Conservation (phyloP, 202 grass and related monocot species). For the Carex arenaria region DNA sequence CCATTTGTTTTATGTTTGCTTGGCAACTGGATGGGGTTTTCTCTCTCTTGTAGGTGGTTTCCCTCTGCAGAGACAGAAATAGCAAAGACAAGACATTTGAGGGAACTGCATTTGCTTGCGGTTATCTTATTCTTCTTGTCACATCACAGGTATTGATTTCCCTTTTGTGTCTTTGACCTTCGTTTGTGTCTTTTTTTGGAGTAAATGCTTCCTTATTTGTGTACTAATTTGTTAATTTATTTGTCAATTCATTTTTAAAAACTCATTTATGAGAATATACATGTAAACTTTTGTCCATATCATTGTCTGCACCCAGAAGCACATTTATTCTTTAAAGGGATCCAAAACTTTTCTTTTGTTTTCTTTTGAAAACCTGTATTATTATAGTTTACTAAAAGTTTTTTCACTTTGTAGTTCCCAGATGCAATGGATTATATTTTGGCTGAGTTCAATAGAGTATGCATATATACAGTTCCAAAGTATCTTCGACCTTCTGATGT, state of each 20-base stretch:
- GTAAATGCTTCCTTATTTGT: constrained; percentile 1
- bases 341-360: background rate
- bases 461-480: constrained; percentile 89
- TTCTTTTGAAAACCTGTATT: constrained; percentile 16
- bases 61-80: constrained; percentile 25
- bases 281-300: background rate
- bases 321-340: background rate
- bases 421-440: constrained; percentile 82
- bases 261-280: background rate
- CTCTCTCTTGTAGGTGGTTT: constrained; percentile 31
- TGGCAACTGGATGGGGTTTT: background rate
- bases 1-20: background rate
- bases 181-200: background rate
- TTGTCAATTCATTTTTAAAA: constrained; percentile 13
- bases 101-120: constrained; percentile 37
- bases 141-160: constrained; percentile 53
- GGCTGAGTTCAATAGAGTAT: constrained; percentile 82
- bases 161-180: background rate
- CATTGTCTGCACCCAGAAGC: background rate
- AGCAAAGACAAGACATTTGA: constrained; percentile 31
- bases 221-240: background rate
- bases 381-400: background rate
- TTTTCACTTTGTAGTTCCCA: constrained; percentile 50
- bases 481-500: constrained; percentile 86
- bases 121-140: constrained; percentile 55